These are phyloP conservation scores for Boletellus ananiceps DNA, from an alignment of 768 basidiomycete species.

Conservation along the genomic window DNA sequence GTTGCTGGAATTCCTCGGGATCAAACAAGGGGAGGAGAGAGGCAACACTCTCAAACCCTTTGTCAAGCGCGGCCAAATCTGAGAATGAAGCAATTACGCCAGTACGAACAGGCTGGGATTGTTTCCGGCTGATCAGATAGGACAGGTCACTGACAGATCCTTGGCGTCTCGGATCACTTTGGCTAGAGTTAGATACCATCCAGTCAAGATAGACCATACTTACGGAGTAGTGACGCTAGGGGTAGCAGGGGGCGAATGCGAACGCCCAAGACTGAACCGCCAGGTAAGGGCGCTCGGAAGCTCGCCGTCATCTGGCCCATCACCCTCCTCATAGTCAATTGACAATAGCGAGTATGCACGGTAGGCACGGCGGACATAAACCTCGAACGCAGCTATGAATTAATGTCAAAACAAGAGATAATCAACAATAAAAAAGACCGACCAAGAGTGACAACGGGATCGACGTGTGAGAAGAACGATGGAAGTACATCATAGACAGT, in stretches of 20 bases:
- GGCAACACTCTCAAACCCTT: constrained; percentile 73
- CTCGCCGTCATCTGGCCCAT: constrained; percentile 78
- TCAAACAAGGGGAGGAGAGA: constrained; percentile 73
- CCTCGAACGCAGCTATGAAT: constrained; percentile 80
- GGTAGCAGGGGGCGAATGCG: constrained; percentile 81
- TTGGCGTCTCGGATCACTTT: constrained; percentile 65
- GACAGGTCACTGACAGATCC: constrained; percentile 95
- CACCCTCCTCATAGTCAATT: constrained; percentile 93
- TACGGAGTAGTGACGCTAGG: constrained; percentile 51
- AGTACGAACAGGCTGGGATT: constrained; percentile 83
- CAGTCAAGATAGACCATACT: constrained; percentile 1
- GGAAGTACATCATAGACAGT: constrained; percentile 97
- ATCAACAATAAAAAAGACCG: constrained; percentile 21
- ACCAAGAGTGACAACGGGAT: constrained; percentile 83
- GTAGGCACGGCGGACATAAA: constrained; percentile 94
- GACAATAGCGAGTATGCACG: constrained; percentile 88
- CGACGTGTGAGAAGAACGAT: constrained; percentile 86
- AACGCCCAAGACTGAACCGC: constrained; percentile 92
- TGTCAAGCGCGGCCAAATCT: constrained; percentile 58
- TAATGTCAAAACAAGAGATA: background rate
- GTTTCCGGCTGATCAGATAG: constrained; percentile 83
- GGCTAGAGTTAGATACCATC: constrained; percentile 8
- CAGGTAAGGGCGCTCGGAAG: constrained; percentile 78
- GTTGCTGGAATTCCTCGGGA: constrained; percentile 62
- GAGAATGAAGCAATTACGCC: constrained; percentile 93